phyloP scores from a whole-genome alignment of 169 alveolate species.

The Plasmodium malariae region DNA sequence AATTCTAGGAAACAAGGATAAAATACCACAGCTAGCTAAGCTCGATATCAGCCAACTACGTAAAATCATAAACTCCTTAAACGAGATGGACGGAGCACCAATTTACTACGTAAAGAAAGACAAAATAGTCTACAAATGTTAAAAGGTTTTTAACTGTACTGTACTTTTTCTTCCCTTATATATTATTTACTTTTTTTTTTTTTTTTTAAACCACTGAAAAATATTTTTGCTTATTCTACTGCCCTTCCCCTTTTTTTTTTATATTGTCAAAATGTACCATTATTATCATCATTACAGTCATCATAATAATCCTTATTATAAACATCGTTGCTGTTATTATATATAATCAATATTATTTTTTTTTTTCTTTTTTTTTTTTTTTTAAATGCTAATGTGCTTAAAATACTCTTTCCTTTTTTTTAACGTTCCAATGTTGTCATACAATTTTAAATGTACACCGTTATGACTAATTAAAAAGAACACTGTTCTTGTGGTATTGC shows the following conservation, averaged over 20 bases:
- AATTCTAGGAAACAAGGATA: constrained; percentile 60
- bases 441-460: too few species aligned
- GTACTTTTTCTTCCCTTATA: background rate
- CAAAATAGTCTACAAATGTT: constrained; percentile 56
- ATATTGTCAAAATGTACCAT: background rate
- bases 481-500: too few species aligned
- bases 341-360: background rate
- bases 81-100: constrained; percentile 77
- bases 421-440: too few species aligned
- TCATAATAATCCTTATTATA: too few species aligned
- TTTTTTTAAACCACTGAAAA: constrained; percentile 16
- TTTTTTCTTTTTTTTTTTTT: background rate
- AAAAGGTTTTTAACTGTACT: background rate
- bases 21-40: constrained; percentile 54
- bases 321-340: too few species aligned
- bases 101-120: constrained; percentile 68
- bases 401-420: too few species aligned
- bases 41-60: constrained; percentile 38
- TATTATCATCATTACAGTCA: too few species aligned
- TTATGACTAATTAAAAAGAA: too few species aligned
- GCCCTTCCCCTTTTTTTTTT: background rate
- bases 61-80: constrained; percentile 49
- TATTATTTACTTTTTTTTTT: constrained; percentile 12
- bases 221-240: background rate
- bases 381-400: too few species aligned